A percentile compares a stretch with the other conserved stretches of the same genome.
Evolutionary conservation across 129 eudicot genomes (phyloP).

Genomic region (Glebionis coronaria): DNA sequence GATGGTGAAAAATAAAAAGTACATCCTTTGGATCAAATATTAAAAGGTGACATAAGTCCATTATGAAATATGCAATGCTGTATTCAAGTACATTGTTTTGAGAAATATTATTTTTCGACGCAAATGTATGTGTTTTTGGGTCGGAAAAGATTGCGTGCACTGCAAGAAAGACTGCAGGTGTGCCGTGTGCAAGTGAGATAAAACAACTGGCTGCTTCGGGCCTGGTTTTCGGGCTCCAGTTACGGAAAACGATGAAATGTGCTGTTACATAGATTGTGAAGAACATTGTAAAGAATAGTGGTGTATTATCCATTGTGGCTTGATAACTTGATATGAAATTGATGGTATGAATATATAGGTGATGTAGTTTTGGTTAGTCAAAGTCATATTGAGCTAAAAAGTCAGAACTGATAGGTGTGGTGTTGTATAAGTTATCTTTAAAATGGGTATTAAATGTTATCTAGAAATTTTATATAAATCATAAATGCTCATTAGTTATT

Average conservation of each 20-base stretch:
- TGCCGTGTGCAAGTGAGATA: conserved; percentile 74
- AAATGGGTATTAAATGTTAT: background rate
- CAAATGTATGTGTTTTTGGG: conserved; percentile 34
- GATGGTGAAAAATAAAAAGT: conserved; percentile 71
- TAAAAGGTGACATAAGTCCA: conserved; percentile 67
- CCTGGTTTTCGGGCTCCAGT: conserved; percentile 68
- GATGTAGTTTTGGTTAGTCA: background rate
- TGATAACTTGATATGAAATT: conserved; percentile 19
- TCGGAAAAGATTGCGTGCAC: conserved; percentile 43
- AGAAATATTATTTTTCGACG: conserved; percentile 48
- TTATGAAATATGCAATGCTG: conserved; percentile 82
- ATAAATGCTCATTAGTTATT: background rate
- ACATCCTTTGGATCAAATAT: conserved; percentile 60
- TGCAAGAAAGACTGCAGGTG: conserved; percentile 83
- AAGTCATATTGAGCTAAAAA: background rate
- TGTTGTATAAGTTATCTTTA: background rate
- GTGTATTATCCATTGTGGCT: conserved; percentile 32
- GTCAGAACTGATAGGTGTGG: too few species aligned
- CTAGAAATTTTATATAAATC: background rate
- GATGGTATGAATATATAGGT: conserved; percentile 24
- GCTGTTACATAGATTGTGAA: conserved; percentile 46
- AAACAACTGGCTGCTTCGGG: conserved; percentile 88
- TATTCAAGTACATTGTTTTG: conserved; percentile 68
- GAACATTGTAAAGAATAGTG: conserved; percentile 48
- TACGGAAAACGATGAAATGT: conserved; percentile 52